Evolutionary conservation across 2,329 filamentous ascomycete genomes (phyloP).

Genomic region (Davidsoniella eucalypti): DNA sequence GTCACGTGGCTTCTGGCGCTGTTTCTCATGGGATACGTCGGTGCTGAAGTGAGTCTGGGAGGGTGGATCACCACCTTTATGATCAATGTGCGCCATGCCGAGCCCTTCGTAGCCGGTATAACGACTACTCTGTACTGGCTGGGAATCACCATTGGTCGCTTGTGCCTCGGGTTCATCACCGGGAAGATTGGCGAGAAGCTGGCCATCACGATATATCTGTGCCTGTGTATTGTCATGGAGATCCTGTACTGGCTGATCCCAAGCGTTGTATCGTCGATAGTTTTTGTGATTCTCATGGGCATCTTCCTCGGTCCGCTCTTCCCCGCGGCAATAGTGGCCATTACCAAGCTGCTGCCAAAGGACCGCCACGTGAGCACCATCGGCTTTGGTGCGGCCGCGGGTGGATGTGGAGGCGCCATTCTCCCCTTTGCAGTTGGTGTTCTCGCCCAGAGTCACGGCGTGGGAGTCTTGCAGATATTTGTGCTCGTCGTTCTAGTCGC

Average conservation of each 20-base stretch:
- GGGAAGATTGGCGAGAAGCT: constrained; percentile 55
- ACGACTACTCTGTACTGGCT: constrained; percentile 72
- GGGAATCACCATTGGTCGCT: constrained; percentile 57
- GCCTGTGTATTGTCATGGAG: constrained; percentile 45
- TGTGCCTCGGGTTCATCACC: constrained; percentile 62
- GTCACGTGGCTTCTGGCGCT: constrained; percentile 57
- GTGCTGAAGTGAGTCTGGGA: constrained; percentile 57
- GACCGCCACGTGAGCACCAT: constrained; percentile 66
- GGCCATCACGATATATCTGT: constrained; percentile 46
- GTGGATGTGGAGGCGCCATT: constrained; percentile 53
- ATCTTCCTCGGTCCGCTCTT: constrained; percentile 72
- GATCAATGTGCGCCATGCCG: constrained; percentile 56
- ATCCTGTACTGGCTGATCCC: constrained; percentile 72
- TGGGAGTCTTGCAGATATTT: constrained; percentile 40
- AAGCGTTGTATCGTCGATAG: constrained; percentile 54
- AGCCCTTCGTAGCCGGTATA: constrained; percentile 56
- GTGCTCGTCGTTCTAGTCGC: constrained; percentile 31
- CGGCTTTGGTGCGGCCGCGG: constrained; percentile 65
- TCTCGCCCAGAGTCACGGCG: constrained; percentile 42
- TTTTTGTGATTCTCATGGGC: constrained; percentile 55
- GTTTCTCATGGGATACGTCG: constrained; percentile 67
- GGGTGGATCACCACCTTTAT: constrained; percentile 78
- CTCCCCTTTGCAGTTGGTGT: constrained; percentile 52
- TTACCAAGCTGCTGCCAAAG: constrained; percentile 56
- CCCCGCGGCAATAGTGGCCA: constrained; percentile 55